Base-by-base conservation (phyloP, 352 stramenopile species). In the Hyaloperonospora brassicae region DNA sequence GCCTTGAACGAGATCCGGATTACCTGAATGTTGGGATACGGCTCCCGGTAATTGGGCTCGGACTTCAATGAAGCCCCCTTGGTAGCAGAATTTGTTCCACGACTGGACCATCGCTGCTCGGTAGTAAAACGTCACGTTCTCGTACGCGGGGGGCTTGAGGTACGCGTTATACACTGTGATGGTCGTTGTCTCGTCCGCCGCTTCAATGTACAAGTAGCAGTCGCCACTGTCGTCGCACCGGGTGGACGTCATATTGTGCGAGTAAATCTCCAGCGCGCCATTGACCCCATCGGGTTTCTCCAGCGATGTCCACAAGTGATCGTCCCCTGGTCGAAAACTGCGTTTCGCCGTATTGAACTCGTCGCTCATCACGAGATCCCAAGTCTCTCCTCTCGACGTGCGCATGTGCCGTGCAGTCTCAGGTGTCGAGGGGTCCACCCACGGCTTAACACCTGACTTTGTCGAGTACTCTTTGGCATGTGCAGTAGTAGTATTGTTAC, bases 51-150 rank as follows among this genome's bases (percentile, higher is more conserved):
- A 71, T 55, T 94, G 84, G 0, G 91, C 81, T 34, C 79, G 64
- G 17, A 97, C 88, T 64, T 98, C 92, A 17, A 98, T 59, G 54
- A 98, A 95, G 4, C 90, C 90, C 22, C 89, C 89, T 47, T 93
- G 91, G 57, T 95, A 95, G 62, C 89, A 97, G 61, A 97, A 97
- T 41, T 96, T 96, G 64, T 96, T 96, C 89, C 89, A 97, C 2
- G 68, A 81, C 59, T 96, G 87, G 1, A 97, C 50, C 86, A 96
- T 94, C 1, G 76, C 92, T n/a, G 79, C 82, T 17, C 73, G 73
- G 17, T 73, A 73, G 62, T 63, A 76, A 50, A 84, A 87, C 0
- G 59, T 58, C 24, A 62, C 52, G n/a, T 64, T 73, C 49, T 81
- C 50, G 47, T 76, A 85, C 1, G 50, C 60, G 5, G 79, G 76